phyloP scores from a whole-genome alignment of 768 basidiomycete species.

The Phlebiopsis gigantea region DNA sequence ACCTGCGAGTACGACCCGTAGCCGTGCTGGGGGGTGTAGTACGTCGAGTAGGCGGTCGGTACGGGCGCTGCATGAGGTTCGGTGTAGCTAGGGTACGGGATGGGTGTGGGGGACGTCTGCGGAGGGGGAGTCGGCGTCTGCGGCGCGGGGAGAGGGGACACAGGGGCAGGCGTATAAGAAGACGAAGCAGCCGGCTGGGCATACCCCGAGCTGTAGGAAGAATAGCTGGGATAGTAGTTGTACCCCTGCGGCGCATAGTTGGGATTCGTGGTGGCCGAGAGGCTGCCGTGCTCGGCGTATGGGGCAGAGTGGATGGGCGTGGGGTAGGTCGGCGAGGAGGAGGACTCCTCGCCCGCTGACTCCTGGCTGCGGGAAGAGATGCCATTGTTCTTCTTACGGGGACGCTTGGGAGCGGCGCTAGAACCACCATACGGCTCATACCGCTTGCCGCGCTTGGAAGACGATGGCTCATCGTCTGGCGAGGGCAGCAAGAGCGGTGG shows the following conservation, averaged over 20 bases:
- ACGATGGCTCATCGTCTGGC: slow-evolving; percentile 18
- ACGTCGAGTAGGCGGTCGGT: neutral
- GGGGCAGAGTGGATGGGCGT: slow-evolving; percentile 6
- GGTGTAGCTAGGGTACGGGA: slow-evolving; percentile 8
- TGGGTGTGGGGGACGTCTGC: slow-evolving; percentile 1
- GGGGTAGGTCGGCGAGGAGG: slow-evolving; percentile 9
- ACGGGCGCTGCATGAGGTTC: neutral
- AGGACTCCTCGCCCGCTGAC: slow-evolving; percentile 11
- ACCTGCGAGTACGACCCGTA: slow-evolving; percentile 1
- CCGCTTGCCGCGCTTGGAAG: slow-evolving; percentile 26
- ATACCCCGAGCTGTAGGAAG: slow-evolving; percentile 3
- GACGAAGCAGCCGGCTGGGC: slow-evolving; percentile 6
- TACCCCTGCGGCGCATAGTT: slow-evolving; percentile 1
- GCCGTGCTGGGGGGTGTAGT: neutral
- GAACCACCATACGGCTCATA: slow-evolving; percentile 26
- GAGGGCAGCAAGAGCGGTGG: slow-evolving; percentile 18
- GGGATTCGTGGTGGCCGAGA: slow-evolving; percentile 12
- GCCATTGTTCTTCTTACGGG: slow-evolving; percentile 20
- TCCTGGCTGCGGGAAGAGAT: slow-evolving; percentile 16
- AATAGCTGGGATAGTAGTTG: slow-evolving; percentile 10
- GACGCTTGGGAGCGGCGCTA: slow-evolving; percentile 14
- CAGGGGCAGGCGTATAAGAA: slow-evolving; percentile 6
- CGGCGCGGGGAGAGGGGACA: slow-evolving; percentile 4
- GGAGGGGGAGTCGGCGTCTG: slow-evolving; percentile 14
- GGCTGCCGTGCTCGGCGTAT: slow-evolving; percentile 9